Conservation (phyloP, 208 protist genomes). For the Crithidia sp. region DNA sequence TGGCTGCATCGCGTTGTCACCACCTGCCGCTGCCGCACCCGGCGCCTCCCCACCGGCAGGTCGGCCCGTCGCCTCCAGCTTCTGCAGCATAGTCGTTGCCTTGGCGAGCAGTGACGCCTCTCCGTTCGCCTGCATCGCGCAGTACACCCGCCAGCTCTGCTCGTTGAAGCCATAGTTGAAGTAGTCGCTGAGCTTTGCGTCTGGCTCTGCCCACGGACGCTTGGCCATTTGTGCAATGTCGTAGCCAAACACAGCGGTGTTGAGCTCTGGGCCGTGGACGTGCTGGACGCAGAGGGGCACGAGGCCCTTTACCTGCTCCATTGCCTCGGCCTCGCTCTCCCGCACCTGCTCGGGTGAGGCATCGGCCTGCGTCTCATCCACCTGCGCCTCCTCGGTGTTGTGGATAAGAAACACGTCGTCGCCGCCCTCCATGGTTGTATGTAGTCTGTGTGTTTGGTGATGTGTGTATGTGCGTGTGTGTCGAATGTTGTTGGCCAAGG, state of each 20-base stretch:
- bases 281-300: constrained; percentile 78
- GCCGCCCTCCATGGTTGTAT: constrained; percentile 17
- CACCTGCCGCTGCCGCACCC: neutral
- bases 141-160: constrained; percentile 86
- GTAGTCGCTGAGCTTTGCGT: constrained; percentile 84
- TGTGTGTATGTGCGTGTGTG: neutral
- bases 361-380: neutral
- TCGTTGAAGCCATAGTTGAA: constrained; percentile 94
- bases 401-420: constrained; percentile 42
- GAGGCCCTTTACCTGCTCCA: constrained; percentile 52
- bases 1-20: constrained; percentile 5
- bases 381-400: constrained; percentile 17
- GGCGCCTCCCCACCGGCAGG: constrained; percentile 17
- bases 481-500: neutral
- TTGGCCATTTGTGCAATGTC: constrained; percentile 83
- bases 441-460: neutral
- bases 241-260: constrained; percentile 80
- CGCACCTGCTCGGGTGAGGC: constrained; percentile 4
- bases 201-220: constrained; percentile 80
- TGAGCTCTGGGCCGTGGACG: constrained; percentile 59
- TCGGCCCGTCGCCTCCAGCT: constrained; percentile 43
- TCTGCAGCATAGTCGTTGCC: constrained; percentile 62
- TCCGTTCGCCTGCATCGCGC: constrained; percentile 74
- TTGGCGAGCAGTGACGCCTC: constrained; percentile 60
- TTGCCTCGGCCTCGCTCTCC: constrained; percentile 34